Evolutionary conservation across 2,329 filamentous ascomycete genomes (phyloP).

Genomic region (Fusarium burgessii): DNA sequence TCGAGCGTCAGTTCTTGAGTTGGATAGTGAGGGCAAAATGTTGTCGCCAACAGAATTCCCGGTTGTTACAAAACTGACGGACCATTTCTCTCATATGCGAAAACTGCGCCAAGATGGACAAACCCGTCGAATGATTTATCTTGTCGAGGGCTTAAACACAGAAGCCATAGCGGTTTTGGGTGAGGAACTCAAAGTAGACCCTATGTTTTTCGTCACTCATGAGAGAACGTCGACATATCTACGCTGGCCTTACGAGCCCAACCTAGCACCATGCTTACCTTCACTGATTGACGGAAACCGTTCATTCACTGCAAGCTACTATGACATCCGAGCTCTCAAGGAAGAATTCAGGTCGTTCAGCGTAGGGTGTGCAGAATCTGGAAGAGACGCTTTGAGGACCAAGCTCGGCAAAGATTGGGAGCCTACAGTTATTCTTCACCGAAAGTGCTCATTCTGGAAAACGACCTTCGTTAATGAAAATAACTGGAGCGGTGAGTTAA

Average conservation of each 20-base stretch:
- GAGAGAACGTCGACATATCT: constrained; percentile 13
- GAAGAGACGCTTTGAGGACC: constrained; percentile 2
- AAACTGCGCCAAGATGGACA: background rate
- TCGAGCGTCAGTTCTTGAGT: background rate
- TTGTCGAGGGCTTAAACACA: background rate
- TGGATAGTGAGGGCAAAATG: background rate
- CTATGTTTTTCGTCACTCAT: constrained; percentile 11
- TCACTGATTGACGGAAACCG: constrained; percentile 2
- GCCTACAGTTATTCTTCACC: background rate
- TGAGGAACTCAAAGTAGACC: constrained; percentile 1
- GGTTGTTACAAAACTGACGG: background rate
- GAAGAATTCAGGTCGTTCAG: constrained; percentile 3
- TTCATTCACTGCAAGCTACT: constrained; percentile 6
- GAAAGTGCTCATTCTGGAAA: constrained; percentile 14
- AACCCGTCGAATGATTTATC: constrained; percentile 2
- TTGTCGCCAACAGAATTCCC: background rate
- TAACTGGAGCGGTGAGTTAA: background rate
- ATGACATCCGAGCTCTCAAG: background rate
- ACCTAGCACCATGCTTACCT: constrained; percentile 2
- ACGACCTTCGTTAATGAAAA: background rate
- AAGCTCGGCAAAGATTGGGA: constrained; percentile 11
- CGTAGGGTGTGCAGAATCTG: background rate
- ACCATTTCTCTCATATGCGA: background rate
- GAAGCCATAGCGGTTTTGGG: constrained; percentile 2
- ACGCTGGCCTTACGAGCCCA: constrained; percentile 9